Conservation (phyloP, 2,329 filamentous ascomycete genomes). For the Diplodia corticola region DNA sequence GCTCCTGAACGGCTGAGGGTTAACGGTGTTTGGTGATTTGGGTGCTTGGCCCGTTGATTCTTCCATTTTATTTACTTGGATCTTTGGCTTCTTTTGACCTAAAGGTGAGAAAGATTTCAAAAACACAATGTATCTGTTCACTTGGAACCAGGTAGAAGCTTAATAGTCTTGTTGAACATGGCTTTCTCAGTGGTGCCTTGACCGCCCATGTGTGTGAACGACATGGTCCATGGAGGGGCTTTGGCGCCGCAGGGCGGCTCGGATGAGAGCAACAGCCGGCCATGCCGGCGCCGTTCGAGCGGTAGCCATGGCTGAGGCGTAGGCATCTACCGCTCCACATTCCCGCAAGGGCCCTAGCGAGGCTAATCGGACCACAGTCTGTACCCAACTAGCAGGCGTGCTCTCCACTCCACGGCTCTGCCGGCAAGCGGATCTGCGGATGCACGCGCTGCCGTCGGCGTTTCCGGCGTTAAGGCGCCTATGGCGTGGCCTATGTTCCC, state of each 20-base stretch:
- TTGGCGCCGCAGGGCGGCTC: background rate
- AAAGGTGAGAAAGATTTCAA: background rate
- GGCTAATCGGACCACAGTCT: background rate
- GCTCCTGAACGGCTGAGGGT: background rate
- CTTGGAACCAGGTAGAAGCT: background rate
- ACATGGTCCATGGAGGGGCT: background rate
- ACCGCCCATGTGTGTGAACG: background rate
- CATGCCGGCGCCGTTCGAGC: background rate
- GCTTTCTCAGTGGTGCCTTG: background rate
- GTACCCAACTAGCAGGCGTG: background rate
- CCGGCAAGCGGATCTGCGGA: background rate
- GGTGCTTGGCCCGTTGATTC: background rate
- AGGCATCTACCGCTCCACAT: background rate
- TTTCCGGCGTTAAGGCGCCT: background rate
- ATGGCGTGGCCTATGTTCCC: background rate
- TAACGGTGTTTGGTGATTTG: background rate
- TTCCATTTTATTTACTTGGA: background rate
- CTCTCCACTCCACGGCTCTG: background rate
- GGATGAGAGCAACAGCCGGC: background rate
- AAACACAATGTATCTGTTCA: background rate
- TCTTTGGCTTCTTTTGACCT: background rate
- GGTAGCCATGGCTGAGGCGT: background rate
- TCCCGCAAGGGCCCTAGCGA: background rate
- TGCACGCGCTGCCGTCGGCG: background rate
- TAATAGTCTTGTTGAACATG: background rate